Conservation (phyloP, 2,329 filamentous ascomycete species). For the Botrytis paeoniae region DNA sequence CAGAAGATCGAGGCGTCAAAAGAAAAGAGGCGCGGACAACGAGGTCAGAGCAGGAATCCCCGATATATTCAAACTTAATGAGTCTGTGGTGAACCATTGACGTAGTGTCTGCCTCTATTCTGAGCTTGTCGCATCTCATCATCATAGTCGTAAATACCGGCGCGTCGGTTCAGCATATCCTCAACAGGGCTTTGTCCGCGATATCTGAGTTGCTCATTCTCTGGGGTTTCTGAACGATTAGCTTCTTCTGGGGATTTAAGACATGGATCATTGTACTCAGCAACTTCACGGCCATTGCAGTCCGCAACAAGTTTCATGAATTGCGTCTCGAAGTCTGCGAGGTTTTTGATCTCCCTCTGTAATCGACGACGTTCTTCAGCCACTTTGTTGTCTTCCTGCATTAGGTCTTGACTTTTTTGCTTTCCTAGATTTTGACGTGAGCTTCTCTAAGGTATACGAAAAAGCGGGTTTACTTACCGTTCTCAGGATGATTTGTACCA, state of each 20-base stretch:
- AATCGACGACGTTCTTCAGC: neutral
- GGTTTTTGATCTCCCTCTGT: neutral
- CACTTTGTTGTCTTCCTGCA: neutral
- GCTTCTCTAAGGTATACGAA: no score
- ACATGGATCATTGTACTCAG: no score
- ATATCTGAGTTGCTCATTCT: neutral
- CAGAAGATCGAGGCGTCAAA: no score
- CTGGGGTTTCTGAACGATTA: neutral
- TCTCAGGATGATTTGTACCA: conserved; percentile 13
- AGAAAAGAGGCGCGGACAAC: no score
- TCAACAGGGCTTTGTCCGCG: neutral
- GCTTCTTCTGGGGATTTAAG: neutral
- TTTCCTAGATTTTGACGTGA: neutral
- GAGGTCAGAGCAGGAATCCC: no score
- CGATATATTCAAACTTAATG: no score
- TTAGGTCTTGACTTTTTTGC: neutral
- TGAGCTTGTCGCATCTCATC: neutral
- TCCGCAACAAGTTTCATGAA: neutral
- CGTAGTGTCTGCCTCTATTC: accelerated
- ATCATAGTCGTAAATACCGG: accelerated
- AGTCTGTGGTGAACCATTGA: neutral
- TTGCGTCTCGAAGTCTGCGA: neutral
- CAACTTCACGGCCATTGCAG: neutral
- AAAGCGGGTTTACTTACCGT: conserved; percentile 17
- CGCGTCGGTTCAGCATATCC: neutral